Evolutionary conservation across 1,284 basidiomycete species (phyloP).

Genomic region (Phylloporus gajari): DNA sequence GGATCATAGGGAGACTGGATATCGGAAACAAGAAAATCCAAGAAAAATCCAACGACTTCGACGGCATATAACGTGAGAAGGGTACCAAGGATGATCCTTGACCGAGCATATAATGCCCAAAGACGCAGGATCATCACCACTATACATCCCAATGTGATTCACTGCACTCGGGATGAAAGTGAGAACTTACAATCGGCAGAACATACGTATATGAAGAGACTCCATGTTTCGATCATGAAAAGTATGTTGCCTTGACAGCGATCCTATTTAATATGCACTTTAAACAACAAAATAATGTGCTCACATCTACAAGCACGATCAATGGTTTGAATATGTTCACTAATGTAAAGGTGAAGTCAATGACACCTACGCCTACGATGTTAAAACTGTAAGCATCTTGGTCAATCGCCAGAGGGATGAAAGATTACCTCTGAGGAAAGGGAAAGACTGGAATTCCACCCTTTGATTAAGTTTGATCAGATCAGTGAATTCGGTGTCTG

Average conservation of each 20-base stretch:
- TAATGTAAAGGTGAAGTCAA: too few species aligned
- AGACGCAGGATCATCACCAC: constrained; percentile 4
- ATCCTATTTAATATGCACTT: too few species aligned
- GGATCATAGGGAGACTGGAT: background rate
- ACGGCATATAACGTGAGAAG: background rate
- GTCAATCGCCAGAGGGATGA: background rate
- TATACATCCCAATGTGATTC: background rate
- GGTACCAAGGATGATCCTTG: background rate
- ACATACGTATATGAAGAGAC: background rate
- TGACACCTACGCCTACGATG: background rate
- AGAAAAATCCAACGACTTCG: background rate
- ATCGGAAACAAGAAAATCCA: background rate
- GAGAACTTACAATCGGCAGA: constrained; percentile 1
- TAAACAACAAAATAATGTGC: too few species aligned
- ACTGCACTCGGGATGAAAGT: too few species aligned
- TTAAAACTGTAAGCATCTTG: background rate
- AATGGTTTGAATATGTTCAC: too few species aligned
- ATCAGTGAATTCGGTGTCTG: background rate
- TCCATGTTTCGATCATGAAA: too few species aligned
- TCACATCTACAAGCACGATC: too few species aligned
- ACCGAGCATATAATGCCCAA: background rate
- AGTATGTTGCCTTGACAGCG: too few species aligned
- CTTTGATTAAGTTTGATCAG: background rate
- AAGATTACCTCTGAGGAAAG: background rate
- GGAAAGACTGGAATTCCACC: background rate